These are phyloP conservation scores for Xylariaceae sp. DNA, from an alignment of 2,329 filamentous ascomycete genomes.

Conservation along the genomic window DNA sequence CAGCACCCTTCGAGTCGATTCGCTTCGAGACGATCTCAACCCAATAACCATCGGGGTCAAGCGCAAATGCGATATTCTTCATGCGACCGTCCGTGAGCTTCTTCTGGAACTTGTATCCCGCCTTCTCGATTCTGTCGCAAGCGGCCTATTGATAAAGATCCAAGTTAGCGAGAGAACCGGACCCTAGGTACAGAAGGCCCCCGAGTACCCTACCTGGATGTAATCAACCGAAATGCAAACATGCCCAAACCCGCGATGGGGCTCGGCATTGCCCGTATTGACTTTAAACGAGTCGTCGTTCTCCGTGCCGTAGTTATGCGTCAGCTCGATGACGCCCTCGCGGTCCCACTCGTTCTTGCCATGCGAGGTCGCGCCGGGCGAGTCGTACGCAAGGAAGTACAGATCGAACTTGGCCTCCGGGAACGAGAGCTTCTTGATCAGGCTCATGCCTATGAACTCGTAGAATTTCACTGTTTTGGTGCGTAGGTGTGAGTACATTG, in stretches of 20 bases:
- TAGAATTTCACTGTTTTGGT: slow-evolving; percentile 73
- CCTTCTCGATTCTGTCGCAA: slow-evolving; percentile 83
- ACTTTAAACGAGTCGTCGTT: slow-evolving; percentile 74
- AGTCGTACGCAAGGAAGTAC: slow-evolving; percentile 91
- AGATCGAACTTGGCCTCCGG: slow-evolving; percentile 90
- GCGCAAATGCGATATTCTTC: slow-evolving; percentile 81
- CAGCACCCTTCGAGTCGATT: slow-evolving; percentile 33
- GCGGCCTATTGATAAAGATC: too few relatives aligned
- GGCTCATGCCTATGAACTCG: slow-evolving; percentile 81
- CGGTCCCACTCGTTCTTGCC: slow-evolving; percentile 73
- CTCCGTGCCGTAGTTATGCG: slow-evolving; percentile 84
- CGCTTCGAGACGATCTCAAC: slow-evolving; percentile 78
- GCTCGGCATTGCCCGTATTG: slow-evolving; percentile 88
- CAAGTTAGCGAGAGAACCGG: too few relatives aligned
- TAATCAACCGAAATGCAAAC: slow-evolving; percentile 79
- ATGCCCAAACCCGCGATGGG: slow-evolving; percentile 79
- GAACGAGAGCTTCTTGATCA: slow-evolving; percentile 75
- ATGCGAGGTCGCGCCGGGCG: slow-evolving; percentile 66
- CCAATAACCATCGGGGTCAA: slow-evolving; percentile 87
- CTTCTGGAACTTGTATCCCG: slow-evolving; percentile 93
- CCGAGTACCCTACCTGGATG: too few relatives aligned
- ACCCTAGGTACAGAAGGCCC: too few relatives aligned
- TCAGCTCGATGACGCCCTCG: slow-evolving; percentile 85
- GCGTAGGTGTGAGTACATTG: too few relatives aligned
- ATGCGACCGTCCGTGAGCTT: slow-evolving; percentile 85